Evolutionary conservation across 2,329 filamentous ascomycete genomes (phyloP).

Genomic region (Ciborinia camelliae): DNA sequence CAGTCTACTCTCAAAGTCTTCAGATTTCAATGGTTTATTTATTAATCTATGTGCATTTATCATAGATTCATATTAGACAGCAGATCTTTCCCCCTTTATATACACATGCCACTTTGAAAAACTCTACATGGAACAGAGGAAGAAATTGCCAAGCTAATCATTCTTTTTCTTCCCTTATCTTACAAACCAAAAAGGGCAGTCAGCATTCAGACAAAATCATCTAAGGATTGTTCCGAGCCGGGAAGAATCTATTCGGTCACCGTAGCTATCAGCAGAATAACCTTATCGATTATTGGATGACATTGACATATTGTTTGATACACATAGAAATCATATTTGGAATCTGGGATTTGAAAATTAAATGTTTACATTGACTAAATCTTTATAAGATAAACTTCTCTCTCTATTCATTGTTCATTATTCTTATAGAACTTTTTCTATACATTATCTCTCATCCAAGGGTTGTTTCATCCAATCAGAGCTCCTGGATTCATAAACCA

Average conservation of each 20-base stretch:
- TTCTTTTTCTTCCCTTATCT: no score
- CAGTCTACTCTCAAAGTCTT: not conserved
- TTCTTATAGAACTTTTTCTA: not conserved
- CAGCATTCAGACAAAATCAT: not conserved
- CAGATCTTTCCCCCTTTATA: not conserved
- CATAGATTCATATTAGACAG: not conserved
- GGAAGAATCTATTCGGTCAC: not conserved
- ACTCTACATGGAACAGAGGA: no score
- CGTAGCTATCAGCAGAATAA: slow-evolving; percentile 12
- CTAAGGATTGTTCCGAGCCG: no score
- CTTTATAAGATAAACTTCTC: slow-evolving; percentile 5
- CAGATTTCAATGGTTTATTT: not conserved
- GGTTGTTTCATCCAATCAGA: slow-evolving; percentile 18
- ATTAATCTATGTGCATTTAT: not conserved
- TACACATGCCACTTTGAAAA: no score
- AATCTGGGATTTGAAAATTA: not conserved
- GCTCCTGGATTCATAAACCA: slow-evolving; percentile 14
- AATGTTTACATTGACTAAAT: not conserved
- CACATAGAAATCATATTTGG: not conserved
- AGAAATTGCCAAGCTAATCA: no score
- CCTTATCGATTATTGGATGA: slow-evolving; percentile 7
- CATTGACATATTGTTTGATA: not conserved
- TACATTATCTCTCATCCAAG: not conserved
- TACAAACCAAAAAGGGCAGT: not conserved
- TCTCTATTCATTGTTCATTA: not conserved